These are phyloP conservation scores for Yamadazyma songkhlaensis DNA, from an alignment of 1,139 yeast genomes.

Conservation along the genomic window DNA sequence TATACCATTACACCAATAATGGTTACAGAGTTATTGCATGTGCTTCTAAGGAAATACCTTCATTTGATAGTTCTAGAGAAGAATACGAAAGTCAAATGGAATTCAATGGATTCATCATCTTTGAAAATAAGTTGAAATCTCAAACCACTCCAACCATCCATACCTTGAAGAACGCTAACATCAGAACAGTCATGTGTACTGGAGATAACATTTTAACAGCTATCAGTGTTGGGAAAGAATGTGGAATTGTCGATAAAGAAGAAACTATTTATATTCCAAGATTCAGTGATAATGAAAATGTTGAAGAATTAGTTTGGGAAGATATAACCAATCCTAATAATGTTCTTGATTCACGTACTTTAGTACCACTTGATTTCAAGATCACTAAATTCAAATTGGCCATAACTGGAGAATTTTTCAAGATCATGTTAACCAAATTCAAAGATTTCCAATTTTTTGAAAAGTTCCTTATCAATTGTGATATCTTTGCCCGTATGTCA, in stretches of 20 bases:
- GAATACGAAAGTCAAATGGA: constrained; percentile 64
- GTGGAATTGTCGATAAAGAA: constrained; percentile 53
- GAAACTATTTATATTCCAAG: constrained; percentile 67
- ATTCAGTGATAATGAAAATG: constrained; percentile 38
- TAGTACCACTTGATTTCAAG: constrained; percentile 45
- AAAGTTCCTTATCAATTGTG: constrained; percentile 66
- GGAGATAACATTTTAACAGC: constrained; percentile 97
- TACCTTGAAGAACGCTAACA: constrained; percentile 58
- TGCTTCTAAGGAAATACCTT: constrained; percentile 56
- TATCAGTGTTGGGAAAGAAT: constrained; percentile 85
- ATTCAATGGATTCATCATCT: constrained; percentile 85
- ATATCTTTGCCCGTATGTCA: constrained; percentile 93
- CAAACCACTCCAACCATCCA: constrained; percentile 62
- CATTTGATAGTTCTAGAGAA: constrained; percentile 36
- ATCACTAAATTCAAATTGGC: constrained; percentile 62
- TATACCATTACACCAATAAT: constrained; percentile 83
- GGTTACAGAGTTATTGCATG: constrained; percentile 96
- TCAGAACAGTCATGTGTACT: constrained; percentile 93
- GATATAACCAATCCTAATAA: constrained; percentile 56
- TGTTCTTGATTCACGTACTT: constrained; percentile 58
- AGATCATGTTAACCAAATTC: constrained; percentile 62
- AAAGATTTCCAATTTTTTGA: constrained; percentile 43
- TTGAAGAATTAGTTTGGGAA: constrained; percentile 53
- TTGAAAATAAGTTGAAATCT: constrained; percentile 83
- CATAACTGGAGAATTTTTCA: constrained; percentile 87